These are phyloP conservation scores for Epichloe sp. DNA, from an alignment of 2,329 filamentous ascomycete genomes.

Conservation along the genomic window DNA sequence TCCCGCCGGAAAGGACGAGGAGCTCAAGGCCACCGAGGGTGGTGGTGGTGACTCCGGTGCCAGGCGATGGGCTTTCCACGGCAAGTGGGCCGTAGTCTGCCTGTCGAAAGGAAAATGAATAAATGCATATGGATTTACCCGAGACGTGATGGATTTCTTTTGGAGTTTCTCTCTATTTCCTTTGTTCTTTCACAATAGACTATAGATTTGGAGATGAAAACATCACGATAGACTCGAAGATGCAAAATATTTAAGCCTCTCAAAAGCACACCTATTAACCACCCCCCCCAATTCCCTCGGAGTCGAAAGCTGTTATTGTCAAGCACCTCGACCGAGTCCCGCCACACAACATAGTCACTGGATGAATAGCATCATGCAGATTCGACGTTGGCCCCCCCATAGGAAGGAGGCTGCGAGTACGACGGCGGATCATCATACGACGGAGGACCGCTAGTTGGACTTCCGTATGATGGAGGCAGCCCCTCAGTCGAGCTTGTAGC, in stretches of 20 bases:
- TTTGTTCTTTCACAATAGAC: constrained; percentile 2
- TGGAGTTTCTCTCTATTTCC: neutral
- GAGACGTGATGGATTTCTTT: neutral
- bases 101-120: constrained; percentile 21
- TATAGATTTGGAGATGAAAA: constrained; percentile 1
- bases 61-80: constrained; percentile 87
- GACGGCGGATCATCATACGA: constrained; percentile 1
- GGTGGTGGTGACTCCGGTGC: constrained; percentile 58
- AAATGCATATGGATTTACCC: neutral
- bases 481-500: neutral
- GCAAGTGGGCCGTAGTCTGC: constrained; percentile 89
- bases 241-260: neutral
- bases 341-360: neutral
- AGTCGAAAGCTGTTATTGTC: neutral
- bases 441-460: neutral
- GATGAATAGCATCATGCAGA: neutral
- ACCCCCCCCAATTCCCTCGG: too few species aligned
- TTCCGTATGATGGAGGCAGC: neutral
- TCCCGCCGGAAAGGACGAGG: constrained; percentile 70
- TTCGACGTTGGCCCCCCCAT: neutral
- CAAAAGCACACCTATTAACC: neutral
- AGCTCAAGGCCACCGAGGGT: constrained; percentile 51
- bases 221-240: constrained; percentile 1
- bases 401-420: constrained; percentile 1
- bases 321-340: neutral